Evolutionary conservation across 306 rosid species (phyloP).

Genomic region (Parietaria judaica): DNA sequence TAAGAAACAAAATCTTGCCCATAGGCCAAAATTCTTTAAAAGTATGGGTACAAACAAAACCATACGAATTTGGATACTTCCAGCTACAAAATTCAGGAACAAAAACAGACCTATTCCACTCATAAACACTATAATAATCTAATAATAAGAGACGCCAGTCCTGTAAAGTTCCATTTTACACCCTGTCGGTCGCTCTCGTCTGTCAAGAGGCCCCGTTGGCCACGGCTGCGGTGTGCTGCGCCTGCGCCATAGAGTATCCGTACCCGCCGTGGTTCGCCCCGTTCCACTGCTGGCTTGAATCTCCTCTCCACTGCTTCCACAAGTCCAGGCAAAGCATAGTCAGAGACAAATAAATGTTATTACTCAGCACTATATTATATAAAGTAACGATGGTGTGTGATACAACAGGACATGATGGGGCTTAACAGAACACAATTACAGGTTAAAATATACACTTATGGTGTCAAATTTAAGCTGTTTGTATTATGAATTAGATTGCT

Average conservation of each 20-base stretch:
- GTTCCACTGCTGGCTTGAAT: slow-evolving; percentile 52
- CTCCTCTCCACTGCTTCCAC: slow-evolving; percentile 71
- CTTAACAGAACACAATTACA: too few relatives aligned
- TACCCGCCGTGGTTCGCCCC: slow-evolving; percentile 62
- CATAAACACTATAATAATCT: slow-evolving; percentile 15
- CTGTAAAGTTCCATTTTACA: slow-evolving; percentile 22
- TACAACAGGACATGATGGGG: too few relatives aligned
- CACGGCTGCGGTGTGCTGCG: slow-evolving; percentile 59
- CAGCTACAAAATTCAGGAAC: slow-evolving; percentile 35
- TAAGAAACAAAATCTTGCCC: slow-evolving; percentile 14
- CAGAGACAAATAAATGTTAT: neutral
- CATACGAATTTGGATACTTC: slow-evolving; percentile 25
- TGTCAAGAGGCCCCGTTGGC: slow-evolving; percentile 62
- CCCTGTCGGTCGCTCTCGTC: slow-evolving; percentile 4
- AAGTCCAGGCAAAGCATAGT: slow-evolving; percentile 1
- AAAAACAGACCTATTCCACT: slow-evolving; percentile 39
- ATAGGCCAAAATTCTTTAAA: slow-evolving; percentile 39
- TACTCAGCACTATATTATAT: too few relatives aligned
- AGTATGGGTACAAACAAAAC: slow-evolving; percentile 37
- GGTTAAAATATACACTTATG: too few relatives aligned
- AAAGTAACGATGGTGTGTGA: too few relatives aligned
- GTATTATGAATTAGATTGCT: too few relatives aligned
- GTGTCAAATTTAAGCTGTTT: too few relatives aligned
- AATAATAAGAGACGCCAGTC: slow-evolving; percentile 16
- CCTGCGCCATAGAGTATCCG: slow-evolving; percentile 50